Evolutionary conservation across 2,329 filamentous ascomycete genomes (phyloP).

Genomic region (Nemania diffusa): DNA sequence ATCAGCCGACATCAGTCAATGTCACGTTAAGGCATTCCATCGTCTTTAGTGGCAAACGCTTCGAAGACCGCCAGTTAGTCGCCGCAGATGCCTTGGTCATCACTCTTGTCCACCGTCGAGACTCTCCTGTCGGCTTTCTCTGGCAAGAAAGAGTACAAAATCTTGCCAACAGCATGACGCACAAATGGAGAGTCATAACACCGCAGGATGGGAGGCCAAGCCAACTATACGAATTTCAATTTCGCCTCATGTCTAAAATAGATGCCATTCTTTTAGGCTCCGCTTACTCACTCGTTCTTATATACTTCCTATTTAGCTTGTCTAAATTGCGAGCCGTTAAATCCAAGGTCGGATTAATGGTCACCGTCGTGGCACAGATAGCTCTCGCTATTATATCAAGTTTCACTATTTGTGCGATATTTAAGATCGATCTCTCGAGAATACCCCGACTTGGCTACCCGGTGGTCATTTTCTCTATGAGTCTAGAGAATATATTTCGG

Average conservation of each 20-base stretch:
- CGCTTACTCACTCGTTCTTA: constrained; percentile 71
- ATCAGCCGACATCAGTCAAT: constrained; percentile 73
- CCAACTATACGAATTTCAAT: constrained; percentile 81
- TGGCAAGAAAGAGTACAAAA: constrained; percentile 71
- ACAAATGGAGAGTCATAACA: constrained; percentile 74
- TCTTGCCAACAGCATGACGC: constrained; percentile 60
- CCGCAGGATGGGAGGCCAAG: constrained; percentile 62
- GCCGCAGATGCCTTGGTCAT: constrained; percentile 83
- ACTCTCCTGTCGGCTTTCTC: constrained; percentile 70
- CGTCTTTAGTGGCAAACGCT: constrained; percentile 84
- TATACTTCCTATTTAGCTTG: constrained; percentile 75
- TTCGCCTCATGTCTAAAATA: constrained; percentile 74
- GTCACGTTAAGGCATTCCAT: constrained; percentile 80
- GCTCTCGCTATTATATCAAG: constrained; percentile 79
- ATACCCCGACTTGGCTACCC: constrained; percentile 81
- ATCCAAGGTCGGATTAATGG: constrained; percentile 76
- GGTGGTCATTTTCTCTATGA: constrained; percentile 79
- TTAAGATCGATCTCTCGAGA: constrained; percentile 78
- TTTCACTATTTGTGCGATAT: constrained; percentile 80
- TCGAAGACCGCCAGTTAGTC: constrained; percentile 72
- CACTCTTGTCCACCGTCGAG: constrained; percentile 75
- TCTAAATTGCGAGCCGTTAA: constrained; percentile 79
- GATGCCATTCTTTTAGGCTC: constrained; percentile 72
- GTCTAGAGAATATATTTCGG: constrained; percentile 81
- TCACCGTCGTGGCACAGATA: constrained; percentile 77